These are phyloP conservation scores for Aureobasidium sp. DNA, from an alignment of 2,329 filamentous ascomycete species.

Conservation along the genomic window DNA sequence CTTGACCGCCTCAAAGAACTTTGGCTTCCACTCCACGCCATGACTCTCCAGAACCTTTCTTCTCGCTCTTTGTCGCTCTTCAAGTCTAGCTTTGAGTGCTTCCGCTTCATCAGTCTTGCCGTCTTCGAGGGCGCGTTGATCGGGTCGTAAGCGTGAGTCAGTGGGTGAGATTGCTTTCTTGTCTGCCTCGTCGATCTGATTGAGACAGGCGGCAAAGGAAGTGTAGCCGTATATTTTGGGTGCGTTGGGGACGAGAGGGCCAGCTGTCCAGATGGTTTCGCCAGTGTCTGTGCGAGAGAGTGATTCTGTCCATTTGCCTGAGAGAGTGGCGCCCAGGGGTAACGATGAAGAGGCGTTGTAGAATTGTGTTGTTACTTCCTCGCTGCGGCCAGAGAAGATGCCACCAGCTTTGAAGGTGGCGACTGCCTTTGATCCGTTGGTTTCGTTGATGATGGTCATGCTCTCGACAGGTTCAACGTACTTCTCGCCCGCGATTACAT, in stretches of 20 bases:
- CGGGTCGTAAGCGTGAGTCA: conserved; percentile 74
- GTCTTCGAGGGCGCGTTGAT: conserved; percentile 76
- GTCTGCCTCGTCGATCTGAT: conserved; percentile 80
- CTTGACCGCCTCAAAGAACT: conserved; percentile 71
- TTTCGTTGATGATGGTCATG: conserved; percentile 80
- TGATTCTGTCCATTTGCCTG: conserved; percentile 76
- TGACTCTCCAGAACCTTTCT: conserved; percentile 66
- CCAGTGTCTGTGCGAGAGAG: conserved; percentile 57
- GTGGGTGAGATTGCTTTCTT: conserved; percentile 66
- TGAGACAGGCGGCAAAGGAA: conserved; percentile 73
- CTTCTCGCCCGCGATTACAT: conserved; percentile 96
- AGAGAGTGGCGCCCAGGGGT: conserved; percentile 58
- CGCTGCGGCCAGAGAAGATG: conserved; percentile 91
- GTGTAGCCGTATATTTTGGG: conserved; percentile 81
- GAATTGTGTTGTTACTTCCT: conserved; percentile 75
- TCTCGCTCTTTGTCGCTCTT: conserved; percentile 74
- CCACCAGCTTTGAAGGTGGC: conserved; percentile 89
- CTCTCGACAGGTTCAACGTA: conserved; percentile 91
- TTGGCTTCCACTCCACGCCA: conserved; percentile 63
- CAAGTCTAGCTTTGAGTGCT: conserved; percentile 69
- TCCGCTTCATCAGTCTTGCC: conserved; percentile 80
- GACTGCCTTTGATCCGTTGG: conserved; percentile 71
- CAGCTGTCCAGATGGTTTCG: conserved; percentile 69
- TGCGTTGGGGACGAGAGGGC: conserved; percentile 69
- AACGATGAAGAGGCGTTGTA: conserved; percentile 48